These are phyloP conservation scores for Gossypium thurberi DNA, from an alignment of 345 rosid species.

Conservation along the genomic window DNA sequence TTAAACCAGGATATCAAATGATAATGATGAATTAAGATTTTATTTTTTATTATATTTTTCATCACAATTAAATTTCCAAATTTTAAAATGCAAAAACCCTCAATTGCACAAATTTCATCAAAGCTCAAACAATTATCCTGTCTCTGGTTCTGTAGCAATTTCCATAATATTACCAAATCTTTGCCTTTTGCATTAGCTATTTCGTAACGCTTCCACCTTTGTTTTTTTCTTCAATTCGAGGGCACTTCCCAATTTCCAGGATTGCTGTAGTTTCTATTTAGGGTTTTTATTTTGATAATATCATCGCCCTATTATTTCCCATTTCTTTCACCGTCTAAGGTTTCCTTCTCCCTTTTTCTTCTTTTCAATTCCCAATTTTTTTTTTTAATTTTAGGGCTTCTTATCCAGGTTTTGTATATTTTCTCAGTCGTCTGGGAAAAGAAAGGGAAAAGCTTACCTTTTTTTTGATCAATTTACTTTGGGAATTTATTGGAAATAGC, in stretches of 20 bases:
- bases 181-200: background rate
- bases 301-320: background rate
- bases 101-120: background rate
- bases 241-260: constrained; percentile 3
- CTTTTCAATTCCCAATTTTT: background rate
- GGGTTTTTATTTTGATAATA: background rate
- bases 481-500: background rate
- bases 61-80: background rate
- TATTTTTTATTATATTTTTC: background rate
- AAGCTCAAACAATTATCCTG: background rate
- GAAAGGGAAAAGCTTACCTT: too few species aligned
- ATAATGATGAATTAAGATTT: too few species aligned
- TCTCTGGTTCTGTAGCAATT: too few species aligned
- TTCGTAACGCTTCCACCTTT: background rate
- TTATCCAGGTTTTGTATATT: background rate
- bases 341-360: background rate
- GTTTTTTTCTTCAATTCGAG: background rate
- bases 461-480: background rate
- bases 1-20: too few species aligned
- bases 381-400: background rate
- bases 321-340: background rate
- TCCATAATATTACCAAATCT: background rate
- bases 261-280: background rate
- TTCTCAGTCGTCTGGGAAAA: background rate
- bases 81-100: background rate